Percentiles rank a stretch among this genome's conserved stretches.
Evolutionary conservation across 2,329 filamentous ascomycete genomes (phyloP).

Genomic region (Colletotrichum horii): DNA sequence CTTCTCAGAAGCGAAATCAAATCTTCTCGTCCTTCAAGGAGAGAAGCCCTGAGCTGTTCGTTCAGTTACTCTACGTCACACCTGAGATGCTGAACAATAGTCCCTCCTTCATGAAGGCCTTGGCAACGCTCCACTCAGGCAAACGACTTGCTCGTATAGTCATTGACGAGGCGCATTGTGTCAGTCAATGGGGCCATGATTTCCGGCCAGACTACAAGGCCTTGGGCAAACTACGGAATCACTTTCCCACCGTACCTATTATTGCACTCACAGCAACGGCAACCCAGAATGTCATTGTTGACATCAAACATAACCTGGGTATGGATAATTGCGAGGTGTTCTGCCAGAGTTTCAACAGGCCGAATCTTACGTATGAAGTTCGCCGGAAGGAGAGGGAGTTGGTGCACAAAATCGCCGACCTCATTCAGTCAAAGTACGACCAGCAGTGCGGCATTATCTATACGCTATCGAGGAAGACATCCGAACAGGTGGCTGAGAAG

Average conservation of each 20-base stretch:
- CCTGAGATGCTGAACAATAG: conserved; percentile 96
- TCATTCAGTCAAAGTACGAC: conserved; percentile 74
- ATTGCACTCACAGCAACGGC: conserved; percentile 97
- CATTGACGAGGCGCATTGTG: conserved; percentile 98
- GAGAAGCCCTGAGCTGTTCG: conserved; percentile 71
- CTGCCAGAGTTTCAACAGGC: conserved; percentile 94
- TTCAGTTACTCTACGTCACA: conserved; percentile 93
- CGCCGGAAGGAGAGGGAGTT: conserved; percentile 59
- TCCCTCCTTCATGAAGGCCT: conserved; percentile 65
- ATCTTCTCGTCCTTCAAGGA: conserved; percentile 71
- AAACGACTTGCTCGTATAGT: conserved; percentile 86
- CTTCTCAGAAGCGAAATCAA: conserved; percentile 63
- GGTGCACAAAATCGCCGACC: conserved; percentile 57
- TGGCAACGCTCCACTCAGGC: conserved; percentile 72
- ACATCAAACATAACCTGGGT: conserved; percentile 89
- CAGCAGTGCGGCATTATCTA: conserved; percentile 90
- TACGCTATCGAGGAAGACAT: conserved; percentile 82
- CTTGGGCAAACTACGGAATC: conserved; percentile 74
- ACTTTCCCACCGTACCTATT: conserved; percentile 81
- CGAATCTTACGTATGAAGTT: conserved; percentile 91
- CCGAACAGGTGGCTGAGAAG: conserved; percentile 78
- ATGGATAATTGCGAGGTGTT: conserved; percentile 82
- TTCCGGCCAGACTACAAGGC: conserved; percentile 96
- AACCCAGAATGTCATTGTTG: conserved; percentile 88
- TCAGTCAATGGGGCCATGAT: conserved; percentile 99